Base-by-base conservation (phyloP, 495 filamentous ascomycete genomes). In the Cetradonia linearis region DNA sequence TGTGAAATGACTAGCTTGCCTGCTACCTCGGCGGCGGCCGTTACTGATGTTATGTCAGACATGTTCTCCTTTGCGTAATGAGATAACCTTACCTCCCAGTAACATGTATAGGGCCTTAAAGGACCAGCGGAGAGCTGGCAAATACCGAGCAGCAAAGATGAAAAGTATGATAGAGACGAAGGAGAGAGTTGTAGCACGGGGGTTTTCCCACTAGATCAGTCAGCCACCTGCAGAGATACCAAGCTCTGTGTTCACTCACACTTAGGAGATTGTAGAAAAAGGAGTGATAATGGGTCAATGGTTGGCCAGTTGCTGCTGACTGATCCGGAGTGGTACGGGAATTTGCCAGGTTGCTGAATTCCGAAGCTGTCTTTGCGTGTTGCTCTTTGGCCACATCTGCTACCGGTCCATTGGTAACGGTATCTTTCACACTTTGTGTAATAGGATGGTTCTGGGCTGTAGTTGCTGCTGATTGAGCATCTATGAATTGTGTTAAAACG, bases 121-220 rank as follows among this genome's bases (percentile, higher is more conserved):
- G 37, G 82, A 76, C 77, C 88, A 96, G 69, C 91, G 85, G 62
- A 94, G 74, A 52, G 96, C 76, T 69, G 91, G 88, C 60, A 99
- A 78, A 70, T 95, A 99, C 71, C 91, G 89, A 72, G 83, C 82
- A 67, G 86, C 83, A 74, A 96, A 87, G 73, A 99, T 97, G 76
- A 88, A 79, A 49, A 83, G 70, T 55, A 96, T 79, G 54, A 84
- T 74, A 62, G 81, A 76, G 68, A 80, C 77, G 67, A 89, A 96
- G 59, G 90, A 86, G 70, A 95, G 86, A 63, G 82, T 86, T 48
- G 94, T 95, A 64, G 91, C 92, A 70, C 91, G 77, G 50, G 80
- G 81, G 69, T 81, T 83, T 69, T 84, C 81, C 84, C 82, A 89
- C 83, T 83, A 47, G 23, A 30, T 55, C 60, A 28, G 55, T 66